Percentiles rank a stretch among this genome's conserved stretches.
These are phyloP conservation scores for Saturnispora ahearnii DNA, from an alignment of 805 yeast genomes.

Conservation along the genomic window DNA sequence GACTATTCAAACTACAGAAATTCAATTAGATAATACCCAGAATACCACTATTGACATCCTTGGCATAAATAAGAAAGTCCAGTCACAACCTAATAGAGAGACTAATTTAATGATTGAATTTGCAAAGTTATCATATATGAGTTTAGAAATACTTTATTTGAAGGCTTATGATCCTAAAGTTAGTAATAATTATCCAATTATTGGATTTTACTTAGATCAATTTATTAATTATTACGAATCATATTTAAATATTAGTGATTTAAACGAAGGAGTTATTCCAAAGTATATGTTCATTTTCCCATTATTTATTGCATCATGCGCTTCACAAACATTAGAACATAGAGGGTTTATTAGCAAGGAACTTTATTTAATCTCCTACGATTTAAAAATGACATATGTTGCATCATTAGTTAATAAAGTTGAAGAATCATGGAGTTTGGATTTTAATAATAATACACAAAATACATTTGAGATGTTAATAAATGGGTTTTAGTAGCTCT, in stretches of 20 bases:
- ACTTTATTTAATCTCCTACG: constrained; percentile 14
- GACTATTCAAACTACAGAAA: constrained; percentile 24
- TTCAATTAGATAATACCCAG: constrained; percentile 16
- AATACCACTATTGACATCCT: background rate
- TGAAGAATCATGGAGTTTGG: constrained; percentile 25
- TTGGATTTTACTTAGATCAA: constrained; percentile 22
- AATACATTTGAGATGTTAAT: constrained; percentile 4
- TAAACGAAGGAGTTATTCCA: constrained; percentile 1
- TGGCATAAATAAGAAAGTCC: background rate
- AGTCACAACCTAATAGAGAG: background rate
- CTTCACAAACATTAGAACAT: constrained; percentile 18
- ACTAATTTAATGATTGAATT: constrained; percentile 9
- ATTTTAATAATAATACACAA: constrained; percentile 12
- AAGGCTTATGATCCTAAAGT: constrained; percentile 18
- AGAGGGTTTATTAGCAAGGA: constrained; percentile 24
- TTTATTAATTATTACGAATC: constrained; percentile 15
- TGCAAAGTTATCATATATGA: constrained; percentile 21
- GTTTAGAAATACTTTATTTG: constrained; percentile 22
- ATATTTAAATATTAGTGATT: background rate
- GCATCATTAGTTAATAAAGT: constrained; percentile 15
- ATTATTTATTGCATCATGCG: constrained; percentile 24
- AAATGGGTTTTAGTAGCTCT: constrained; percentile 4
- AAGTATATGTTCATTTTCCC: constrained; percentile 15
- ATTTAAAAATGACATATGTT: constrained; percentile 12
- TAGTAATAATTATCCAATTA: constrained; percentile 16